phyloP scores from a whole-genome alignment of 2,329 filamentous ascomycete genomes.

The Knufia fluminis region DNA sequence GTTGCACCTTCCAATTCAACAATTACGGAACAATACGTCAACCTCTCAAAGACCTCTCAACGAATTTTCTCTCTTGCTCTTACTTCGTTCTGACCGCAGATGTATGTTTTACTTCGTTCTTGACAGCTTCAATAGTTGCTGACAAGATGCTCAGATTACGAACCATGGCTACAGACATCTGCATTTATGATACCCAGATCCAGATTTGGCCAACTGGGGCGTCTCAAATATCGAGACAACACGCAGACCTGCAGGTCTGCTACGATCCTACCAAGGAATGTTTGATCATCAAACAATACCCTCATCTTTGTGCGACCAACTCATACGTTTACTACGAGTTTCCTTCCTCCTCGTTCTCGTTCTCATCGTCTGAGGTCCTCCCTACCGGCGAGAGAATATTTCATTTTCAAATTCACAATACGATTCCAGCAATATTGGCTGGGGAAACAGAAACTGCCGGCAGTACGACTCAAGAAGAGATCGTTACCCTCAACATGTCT shows the following conservation, averaged over 20 bases:
- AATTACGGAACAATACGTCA: too few relatives aligned
- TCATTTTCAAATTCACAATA: neutral
- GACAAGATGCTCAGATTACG: neutral
- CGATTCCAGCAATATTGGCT: neutral
- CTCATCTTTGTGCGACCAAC: neutral
- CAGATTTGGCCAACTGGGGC: neutral
- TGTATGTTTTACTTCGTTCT: neutral
- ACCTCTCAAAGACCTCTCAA: too few relatives aligned
- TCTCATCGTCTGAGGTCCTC: neutral
- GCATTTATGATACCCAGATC: neutral
- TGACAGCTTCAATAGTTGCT: neutral
- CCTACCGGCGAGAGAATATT: neutral
- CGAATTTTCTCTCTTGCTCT: neutral
- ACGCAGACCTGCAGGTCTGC: neutral
- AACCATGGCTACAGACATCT: neutral
- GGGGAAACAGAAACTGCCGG: neutral
- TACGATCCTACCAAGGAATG: neutral
- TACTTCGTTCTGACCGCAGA: neutral
- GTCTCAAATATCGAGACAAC: too few relatives aligned
- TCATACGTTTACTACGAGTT: neutral
- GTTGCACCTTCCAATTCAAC: too few relatives aligned
- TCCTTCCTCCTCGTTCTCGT: neutral
- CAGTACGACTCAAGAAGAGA: neutral
- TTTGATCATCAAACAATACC: neutral
- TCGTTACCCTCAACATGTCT: neutral